Evolutionary conservation across 257 asterid genomes (phyloP).

Genomic region (Nicotiana attenuata): DNA sequence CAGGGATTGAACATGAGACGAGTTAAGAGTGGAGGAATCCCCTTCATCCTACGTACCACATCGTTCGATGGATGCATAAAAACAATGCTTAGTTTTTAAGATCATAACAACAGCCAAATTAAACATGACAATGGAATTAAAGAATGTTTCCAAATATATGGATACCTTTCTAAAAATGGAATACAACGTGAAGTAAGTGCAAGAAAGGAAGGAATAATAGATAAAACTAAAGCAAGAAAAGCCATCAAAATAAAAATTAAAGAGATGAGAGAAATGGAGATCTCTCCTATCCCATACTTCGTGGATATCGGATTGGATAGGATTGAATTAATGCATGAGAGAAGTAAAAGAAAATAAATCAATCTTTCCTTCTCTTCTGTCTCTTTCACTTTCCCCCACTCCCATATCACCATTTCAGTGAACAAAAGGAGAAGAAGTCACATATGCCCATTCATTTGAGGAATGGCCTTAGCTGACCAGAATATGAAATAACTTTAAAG

Average conservation of each 20-base stretch:
- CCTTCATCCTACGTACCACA: too few relatives aligned
- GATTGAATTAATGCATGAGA: conserved; percentile 19
- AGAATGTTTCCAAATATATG: not conserved
- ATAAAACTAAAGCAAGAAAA: conserved; percentile 22
- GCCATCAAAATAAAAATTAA: too few relatives aligned
- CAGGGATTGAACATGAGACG: too few relatives aligned
- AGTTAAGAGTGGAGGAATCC: too few relatives aligned
- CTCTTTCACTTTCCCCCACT: not conserved
- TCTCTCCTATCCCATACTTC: conserved; percentile 50
- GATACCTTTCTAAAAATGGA: not conserved
- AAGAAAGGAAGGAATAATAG: conserved; percentile 34
- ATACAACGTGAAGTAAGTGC: not conserved
- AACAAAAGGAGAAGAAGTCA: conserved; percentile 40
- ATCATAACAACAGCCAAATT: not conserved
- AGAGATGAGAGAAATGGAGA: conserved; percentile 34
- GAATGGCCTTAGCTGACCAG: conserved; percentile 35
- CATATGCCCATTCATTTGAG: conserved; percentile 47
- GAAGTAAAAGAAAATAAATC: conserved; percentile 15
- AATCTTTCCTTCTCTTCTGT: not conserved
- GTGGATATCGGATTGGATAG: conserved; percentile 33
- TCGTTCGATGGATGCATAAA: not conserved
- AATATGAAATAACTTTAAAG: conserved; percentile 18
- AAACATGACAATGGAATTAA: not conserved
- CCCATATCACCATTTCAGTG: conserved; percentile 5
- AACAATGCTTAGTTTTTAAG: not conserved